These are phyloP conservation scores for Silene vulgaris DNA, from an alignment of 179 eudicot species.

Conservation along the genomic window DNA sequence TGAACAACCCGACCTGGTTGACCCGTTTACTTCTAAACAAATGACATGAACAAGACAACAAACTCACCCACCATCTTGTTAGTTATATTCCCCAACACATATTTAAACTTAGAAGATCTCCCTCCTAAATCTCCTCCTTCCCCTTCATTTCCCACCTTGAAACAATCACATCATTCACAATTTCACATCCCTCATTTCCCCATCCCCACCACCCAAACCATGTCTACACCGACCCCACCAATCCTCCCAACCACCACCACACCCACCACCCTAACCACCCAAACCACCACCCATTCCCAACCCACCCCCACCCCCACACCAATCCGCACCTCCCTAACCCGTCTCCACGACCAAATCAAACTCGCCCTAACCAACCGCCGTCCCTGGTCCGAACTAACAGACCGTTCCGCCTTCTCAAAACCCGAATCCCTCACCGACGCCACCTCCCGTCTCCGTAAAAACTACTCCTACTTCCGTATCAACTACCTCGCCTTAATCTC, in stretches of 20 bases:
- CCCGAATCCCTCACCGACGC: conserved; percentile 72
- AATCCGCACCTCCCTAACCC: conserved; percentile 39
- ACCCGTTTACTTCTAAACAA: too few species aligned
- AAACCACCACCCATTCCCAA: conserved; percentile 13
- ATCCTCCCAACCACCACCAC: conserved; percentile 42
- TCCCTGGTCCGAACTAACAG: conserved; percentile 71
- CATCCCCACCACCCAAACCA: conserved; percentile 9
- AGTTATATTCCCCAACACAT: too few species aligned
- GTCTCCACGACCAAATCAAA: conserved; percentile 38
- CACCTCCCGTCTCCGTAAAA: conserved; percentile 55
- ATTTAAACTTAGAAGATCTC: too few species aligned
- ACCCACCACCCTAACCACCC: conserved; percentile 23
- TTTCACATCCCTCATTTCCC: not conserved
- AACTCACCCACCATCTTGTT: too few species aligned
- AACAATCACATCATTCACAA: not conserved
- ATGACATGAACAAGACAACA: too few species aligned
- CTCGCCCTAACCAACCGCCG: conserved; percentile 55
- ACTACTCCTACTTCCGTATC: conserved; percentile 59
- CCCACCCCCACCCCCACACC: conserved; percentile 24
- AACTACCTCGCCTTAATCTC: conserved; percentile 51
- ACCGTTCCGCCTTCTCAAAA: conserved; percentile 62
- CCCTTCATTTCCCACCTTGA: conserved; percentile 13
- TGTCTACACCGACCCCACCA: conserved; percentile 51
- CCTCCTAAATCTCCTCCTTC: not conserved
- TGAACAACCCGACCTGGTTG: too few species aligned